Conservation (phyloP, 2,329 filamentous ascomycete genomes). For the Aspergillus jensenii region DNA sequence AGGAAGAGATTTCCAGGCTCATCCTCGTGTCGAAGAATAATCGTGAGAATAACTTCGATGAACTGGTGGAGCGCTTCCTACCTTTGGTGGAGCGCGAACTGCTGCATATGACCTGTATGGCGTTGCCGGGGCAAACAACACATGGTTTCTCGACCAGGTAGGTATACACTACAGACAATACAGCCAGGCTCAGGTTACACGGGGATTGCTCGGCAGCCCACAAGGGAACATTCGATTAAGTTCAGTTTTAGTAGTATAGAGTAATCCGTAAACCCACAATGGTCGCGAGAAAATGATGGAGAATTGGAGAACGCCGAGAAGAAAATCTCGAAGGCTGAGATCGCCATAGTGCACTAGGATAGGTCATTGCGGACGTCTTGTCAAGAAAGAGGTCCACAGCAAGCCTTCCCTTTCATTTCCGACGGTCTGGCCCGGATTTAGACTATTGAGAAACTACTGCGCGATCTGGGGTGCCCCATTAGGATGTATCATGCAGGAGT, state of each 20-base stretch:
- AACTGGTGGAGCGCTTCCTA: background rate
- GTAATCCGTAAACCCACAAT: background rate
- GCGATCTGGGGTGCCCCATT: background rate
- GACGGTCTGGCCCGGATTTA: background rate
- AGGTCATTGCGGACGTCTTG: background rate
- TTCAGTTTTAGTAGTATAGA: too few species aligned
- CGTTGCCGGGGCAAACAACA: too few species aligned
- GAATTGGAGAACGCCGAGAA: background rate
- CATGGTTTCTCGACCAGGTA: too few species aligned
- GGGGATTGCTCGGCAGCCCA: too few species aligned
- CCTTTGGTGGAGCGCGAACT: background rate
- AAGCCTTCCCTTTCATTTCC: background rate
- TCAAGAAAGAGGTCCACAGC: background rate
- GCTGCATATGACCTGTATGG: background rate
- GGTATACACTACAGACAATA: too few species aligned
- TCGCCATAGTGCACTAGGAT: background rate
- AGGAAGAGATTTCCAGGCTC: background rate
- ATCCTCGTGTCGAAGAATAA: background rate
- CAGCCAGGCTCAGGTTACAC: too few species aligned
- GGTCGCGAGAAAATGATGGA: background rate
- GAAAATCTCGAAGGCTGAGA: background rate
- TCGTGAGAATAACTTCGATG: background rate
- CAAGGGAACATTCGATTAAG: too few species aligned
- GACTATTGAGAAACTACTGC: background rate
- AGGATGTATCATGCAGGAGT: background rate